Base-by-base conservation (phyloP, 352 stramenopile species). In the Thalassiosira mediterranea region DNA sequence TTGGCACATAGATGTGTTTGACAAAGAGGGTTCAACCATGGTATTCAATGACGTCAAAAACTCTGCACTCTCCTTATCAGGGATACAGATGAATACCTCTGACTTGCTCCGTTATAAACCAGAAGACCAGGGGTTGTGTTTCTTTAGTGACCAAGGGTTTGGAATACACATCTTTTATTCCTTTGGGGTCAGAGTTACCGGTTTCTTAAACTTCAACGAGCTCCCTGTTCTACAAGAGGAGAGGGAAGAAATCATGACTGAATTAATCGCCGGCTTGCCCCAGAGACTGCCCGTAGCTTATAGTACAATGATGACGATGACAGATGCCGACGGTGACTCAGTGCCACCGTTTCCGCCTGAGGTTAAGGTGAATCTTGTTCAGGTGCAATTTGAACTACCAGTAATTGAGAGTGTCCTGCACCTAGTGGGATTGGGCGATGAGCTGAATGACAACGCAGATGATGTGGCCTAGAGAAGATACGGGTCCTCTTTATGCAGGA, bases 81-180 rank as follows among this genome's bases (percentile, higher is more conserved):
- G 48, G 17, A 57, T 32, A 23, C 23, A 13, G 17, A 31, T 57
- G 48, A 57, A 23, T 26, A 57, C n/a, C n/a, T n/a, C n/a, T n/a
- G n/a, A n/a, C n/a, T n/a, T n/a, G n/a, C n/a, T n/a, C n/a, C n/a
- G n/a, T n/a, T n/a, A n/a, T n/a, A n/a, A n/a, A n/a, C n/a, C n/a
- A n/a, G n/a, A n/a, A n/a, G n/a, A n/a, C n/a, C n/a, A n/a, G n/a
- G n/a, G n/a, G n/a, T n/a, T n/a, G n/a, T n/a, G n/a, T n/a, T n/a
- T n/a, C n/a, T n/a, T n/a, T n/a, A n/a, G n/a, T n/a, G n/a, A n/a
- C n/a, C n/a, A n/a, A n/a, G n/a, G n/a, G n/a, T n/a, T n/a, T 42
- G 34, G 34, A 13, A 13, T 42, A 13, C 5, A 42, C 13, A 42
- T 42, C 5, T 13, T 13, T 13, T 42, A 42, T 42, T 13, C 34